Percentiles rank a stretch among this genome's conserved stretches.
Conservation (phyloP, 768 basidiomycete genomes). For the Russula foetens region DNA sequence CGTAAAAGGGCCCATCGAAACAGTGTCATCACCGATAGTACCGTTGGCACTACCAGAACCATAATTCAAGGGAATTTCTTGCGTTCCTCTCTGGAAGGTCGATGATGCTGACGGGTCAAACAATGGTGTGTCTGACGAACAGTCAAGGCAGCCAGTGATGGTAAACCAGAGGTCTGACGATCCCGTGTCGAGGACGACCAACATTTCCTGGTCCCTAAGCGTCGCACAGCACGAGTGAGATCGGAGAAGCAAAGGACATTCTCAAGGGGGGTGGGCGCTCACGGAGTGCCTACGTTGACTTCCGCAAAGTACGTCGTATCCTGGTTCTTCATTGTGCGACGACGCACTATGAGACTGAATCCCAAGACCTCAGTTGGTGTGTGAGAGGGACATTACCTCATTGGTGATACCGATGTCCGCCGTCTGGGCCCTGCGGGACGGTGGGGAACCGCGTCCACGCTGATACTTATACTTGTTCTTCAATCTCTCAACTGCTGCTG, state of each 20-base stretch:
- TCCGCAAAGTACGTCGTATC: slow-evolving; percentile 54
- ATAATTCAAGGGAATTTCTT: slow-evolving; percentile 41
- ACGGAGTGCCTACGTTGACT: slow-evolving; percentile 51
- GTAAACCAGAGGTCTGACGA: slow-evolving; percentile 89
- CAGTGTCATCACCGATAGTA: slow-evolving; percentile 46
- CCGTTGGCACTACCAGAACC: slow-evolving; percentile 67
- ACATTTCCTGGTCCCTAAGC: slow-evolving; percentile 54
- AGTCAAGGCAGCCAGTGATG: slow-evolving; percentile 38
- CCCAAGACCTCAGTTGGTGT: background rate
- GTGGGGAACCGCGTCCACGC: background rate
- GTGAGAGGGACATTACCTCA: slow-evolving; percentile 35
- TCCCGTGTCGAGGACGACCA: slow-evolving; percentile 86
- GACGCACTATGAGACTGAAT: background rate
- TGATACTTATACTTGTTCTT: slow-evolving; percentile 41
- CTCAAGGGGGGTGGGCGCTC: background rate
- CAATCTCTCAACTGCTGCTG: fast-evolving
- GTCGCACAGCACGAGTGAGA: background rate
- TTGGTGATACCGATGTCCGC: slow-evolving; percentile 37
- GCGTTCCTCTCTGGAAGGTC: slow-evolving; percentile 24
- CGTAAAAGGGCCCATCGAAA: slow-evolving; percentile 56
- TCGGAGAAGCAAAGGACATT: background rate
- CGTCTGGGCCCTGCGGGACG: slow-evolving; percentile 31
- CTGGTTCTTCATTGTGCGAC: slow-evolving; percentile 29
- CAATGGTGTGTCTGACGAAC: slow-evolving; percentile 32
- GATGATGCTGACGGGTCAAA: slow-evolving; percentile 40